Percentiles rank a stretch among this genome's conserved stretches.
Conservation (phyloP, 768 basidiomycete genomes). For the Termitomyces sp. region DNA sequence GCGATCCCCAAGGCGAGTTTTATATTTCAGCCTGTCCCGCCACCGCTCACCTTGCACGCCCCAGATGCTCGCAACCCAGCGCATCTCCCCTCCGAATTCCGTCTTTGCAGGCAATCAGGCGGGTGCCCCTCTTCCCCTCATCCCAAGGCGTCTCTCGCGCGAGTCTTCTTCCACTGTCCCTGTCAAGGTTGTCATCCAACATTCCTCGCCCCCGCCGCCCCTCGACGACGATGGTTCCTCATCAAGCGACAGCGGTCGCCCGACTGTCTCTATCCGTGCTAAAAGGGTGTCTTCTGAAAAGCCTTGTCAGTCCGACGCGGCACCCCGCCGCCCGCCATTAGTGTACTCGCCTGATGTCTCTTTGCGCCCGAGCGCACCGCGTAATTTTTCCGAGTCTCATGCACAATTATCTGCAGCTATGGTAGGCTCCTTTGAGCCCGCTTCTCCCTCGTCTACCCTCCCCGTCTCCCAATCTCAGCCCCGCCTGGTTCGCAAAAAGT, state of each 20-base stretch:
- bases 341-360: slow-evolving; percentile 37
- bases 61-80: slow-evolving; percentile 43
- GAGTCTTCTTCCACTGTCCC: slow-evolving; percentile 20
- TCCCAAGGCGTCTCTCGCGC: slow-evolving; percentile 47
- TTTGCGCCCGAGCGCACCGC: slow-evolving; percentile 26
- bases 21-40: background rate
- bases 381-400: slow-evolving; percentile 26
- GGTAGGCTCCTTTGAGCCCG: slow-evolving; percentile 5
- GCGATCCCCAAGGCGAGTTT: slow-evolving; percentile 4
- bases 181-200: slow-evolving; percentile 22
- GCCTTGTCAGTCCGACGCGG: background rate
- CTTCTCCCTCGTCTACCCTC: slow-evolving; percentile 19
- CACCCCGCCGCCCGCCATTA: slow-evolving; percentile 16
- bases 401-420: slow-evolving; percentile 16
- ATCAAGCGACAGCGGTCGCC: slow-evolving; percentile 11
- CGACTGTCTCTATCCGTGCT: slow-evolving; percentile 1
- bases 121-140: slow-evolving; percentile 54
- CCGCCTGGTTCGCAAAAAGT: slow-evolving; percentile 80
- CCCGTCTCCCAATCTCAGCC: slow-evolving; percentile 23
- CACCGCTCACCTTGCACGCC: slow-evolving; percentile 6
- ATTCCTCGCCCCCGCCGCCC: slow-evolving; percentile 21
- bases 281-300: slow-evolving; percentile 7
- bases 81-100: slow-evolving; percentile 30
- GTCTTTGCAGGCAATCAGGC: slow-evolving; percentile 38
- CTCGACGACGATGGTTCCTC: slow-evolving; percentile 22